phyloP scores from a whole-genome alignment of 805 yeast species.

The Starmerella vaccinii region DNA sequence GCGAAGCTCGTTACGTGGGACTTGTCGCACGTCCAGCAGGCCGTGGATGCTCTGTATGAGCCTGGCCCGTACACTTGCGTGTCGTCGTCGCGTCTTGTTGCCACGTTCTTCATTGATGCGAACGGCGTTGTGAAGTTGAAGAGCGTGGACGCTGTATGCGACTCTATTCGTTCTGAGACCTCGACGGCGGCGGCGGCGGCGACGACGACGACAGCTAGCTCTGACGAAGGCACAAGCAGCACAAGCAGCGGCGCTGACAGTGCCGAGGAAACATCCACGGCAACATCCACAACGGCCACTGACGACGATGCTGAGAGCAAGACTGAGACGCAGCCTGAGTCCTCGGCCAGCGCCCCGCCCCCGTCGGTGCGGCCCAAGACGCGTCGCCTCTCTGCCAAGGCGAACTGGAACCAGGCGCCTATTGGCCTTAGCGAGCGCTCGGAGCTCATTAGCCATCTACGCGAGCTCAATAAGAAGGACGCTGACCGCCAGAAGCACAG shows the following conservation, averaged over 20 bases:
- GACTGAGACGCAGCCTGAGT: not conserved
- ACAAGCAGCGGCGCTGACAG: too few species aligned
- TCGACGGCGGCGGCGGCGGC: conserved; percentile 8
- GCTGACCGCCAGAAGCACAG: conserved; percentile 44
- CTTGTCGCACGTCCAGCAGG: conserved; percentile 23
- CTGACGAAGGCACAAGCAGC: conserved; percentile 11
- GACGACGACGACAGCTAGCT: conserved; percentile 9
- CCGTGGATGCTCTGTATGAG: conserved; percentile 26
- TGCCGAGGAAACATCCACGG: not conserved
- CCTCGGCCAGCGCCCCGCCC: not conserved
- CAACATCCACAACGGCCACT: not conserved
- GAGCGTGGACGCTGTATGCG: conserved; percentile 22
- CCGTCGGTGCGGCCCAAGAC: conserved; percentile 27
- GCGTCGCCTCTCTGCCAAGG: conserved; percentile 10
- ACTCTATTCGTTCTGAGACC: conserved; percentile 13
- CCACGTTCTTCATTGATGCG: conserved; percentile 17
- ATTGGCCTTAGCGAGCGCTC: conserved; percentile 40
- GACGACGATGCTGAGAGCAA: not conserved
- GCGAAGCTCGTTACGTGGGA: conserved; percentile 29
- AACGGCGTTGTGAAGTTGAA: conserved; percentile 20
- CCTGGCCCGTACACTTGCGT: conserved; percentile 21
- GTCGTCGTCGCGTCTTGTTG: conserved; percentile 15
- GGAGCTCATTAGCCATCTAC: conserved; percentile 40
- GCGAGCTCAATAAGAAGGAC: conserved; percentile 46
- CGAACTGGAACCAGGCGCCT: conserved; percentile 39